phyloP scores from a whole-genome alignment of 495 filamentous ascomycete species.

The Glarea lozoyensis region DNA sequence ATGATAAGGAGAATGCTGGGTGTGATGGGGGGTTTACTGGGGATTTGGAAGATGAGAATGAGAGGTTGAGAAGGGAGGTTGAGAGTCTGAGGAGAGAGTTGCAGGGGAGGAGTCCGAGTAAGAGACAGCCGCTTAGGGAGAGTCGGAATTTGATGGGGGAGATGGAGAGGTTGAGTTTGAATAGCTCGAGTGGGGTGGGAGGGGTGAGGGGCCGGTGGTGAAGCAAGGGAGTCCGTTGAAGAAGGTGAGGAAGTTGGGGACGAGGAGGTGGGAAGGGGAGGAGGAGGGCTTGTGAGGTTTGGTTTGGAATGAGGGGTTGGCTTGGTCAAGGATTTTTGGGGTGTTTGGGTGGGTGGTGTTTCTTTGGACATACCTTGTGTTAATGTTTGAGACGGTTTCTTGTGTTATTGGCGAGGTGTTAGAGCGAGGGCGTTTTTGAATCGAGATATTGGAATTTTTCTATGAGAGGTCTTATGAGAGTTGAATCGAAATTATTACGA shows the following conservation, averaged over 20 bases:
- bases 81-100: constrained; percentile 40
- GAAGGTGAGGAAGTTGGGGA: constrained; percentile 44
- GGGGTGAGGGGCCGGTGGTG: not conserved
- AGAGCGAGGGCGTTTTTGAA: too few relatives aligned
- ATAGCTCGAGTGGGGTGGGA: not conserved
- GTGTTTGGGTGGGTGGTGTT: not conserved
- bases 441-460: too few relatives aligned
- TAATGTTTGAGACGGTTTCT: not conserved
- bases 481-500: too few relatives aligned
- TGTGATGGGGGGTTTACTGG: constrained; percentile 33
- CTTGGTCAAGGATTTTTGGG: not conserved
- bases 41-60: constrained; percentile 55
- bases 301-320: not conserved
- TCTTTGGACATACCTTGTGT: not conserved
- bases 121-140: constrained; percentile 13
- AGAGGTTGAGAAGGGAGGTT: constrained; percentile 44
- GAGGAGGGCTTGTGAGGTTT: constrained; percentile 30
- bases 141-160: not conserved
- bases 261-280: constrained; percentile 47
- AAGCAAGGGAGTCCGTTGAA: constrained; percentile 19
- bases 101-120: constrained; percentile 15
- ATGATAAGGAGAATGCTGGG: constrained; percentile 42
- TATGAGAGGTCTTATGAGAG: too few relatives aligned
- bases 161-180: constrained; percentile 10
- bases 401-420: too few relatives aligned